Base-by-base conservation (phyloP, 2,329 filamentous ascomycete genomes). In the Trichoderma arundinaceum region DNA sequence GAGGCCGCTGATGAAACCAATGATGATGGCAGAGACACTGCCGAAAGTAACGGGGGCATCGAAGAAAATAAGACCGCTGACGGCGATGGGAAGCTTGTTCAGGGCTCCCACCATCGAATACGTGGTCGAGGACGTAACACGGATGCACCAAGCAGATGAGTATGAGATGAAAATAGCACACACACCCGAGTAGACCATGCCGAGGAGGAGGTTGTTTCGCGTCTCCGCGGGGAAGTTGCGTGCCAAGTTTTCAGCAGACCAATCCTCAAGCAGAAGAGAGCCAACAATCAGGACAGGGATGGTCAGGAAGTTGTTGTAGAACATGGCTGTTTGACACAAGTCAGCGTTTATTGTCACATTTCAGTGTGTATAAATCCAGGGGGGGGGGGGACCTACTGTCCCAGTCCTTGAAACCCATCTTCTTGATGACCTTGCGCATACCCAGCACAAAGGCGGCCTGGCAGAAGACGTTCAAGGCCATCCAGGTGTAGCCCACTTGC, bases 361-460 rank as follows among this genome's bases (percentile, higher is more conserved):
- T 64, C 38, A 12, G 48, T 8, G 17, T 19, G 12, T n/a, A 52
- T 15, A 13, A 32, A 53, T 22, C 22, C 52, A 5, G 43, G 3
- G 5, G 9, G 43, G 3, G 5, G 9, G 22, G 12, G 51, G 49
- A 88, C 94, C 81, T 86, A 97, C 94, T 97, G 79, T 99, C 95
- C 84, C 96, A 98, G 78, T 98, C 95, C 86, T 97, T 97, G 82
- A 99, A 98, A 84, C 97, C 97, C 83, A 96, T 97, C 81, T 96
- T 88, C 89, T 98, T 98, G 78, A 99, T 98, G 71, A 96, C 90
- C 85, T 98, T 98, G 77, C 95, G 90, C 94, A 97, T 98, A 71
- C 91, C 87, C 69, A 99, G 81, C 53, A 98, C 84, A 74, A 96
- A 98, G 22, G 92, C 87, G 1, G 95, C 92, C 33, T 92, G 94